phyloP scores from a whole-genome alignment of 202 grass and related monocot species.

The Brachypodium distachyon region DNA sequence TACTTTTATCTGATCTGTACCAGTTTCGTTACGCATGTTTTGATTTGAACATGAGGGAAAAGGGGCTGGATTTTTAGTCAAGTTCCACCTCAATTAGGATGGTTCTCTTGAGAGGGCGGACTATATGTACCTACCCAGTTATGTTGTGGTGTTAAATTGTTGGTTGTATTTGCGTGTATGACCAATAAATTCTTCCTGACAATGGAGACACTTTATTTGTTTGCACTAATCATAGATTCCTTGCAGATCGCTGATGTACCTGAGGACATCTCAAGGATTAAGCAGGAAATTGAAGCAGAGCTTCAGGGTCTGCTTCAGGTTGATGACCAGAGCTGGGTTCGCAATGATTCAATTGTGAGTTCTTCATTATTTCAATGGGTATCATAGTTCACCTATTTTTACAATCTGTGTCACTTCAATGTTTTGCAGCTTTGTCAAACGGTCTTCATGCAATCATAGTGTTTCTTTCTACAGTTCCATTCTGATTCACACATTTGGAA shows the following conservation, averaged over 20 bases:
- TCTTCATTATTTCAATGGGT: background rate
- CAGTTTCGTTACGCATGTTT: background rate
- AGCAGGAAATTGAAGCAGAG: too few species aligned
- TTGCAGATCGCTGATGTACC: conserved; percentile 50
- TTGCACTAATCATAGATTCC: background rate
- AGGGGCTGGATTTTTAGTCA: background rate
- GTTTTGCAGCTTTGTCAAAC: background rate
- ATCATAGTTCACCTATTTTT: background rate
- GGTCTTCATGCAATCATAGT: background rate
- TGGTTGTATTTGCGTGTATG: too few species aligned
- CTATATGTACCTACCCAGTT: background rate
- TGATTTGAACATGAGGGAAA: background rate
- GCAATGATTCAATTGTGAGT: conserved; percentile 58
- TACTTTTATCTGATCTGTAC: background rate
- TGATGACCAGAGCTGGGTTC: conserved; percentile 87
- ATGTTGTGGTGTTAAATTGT: background rate
- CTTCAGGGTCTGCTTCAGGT: conserved; percentile 68
- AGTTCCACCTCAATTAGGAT: background rate
- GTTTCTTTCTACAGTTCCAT: background rate
- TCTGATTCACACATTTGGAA: background rate
- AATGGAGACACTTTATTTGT: background rate
- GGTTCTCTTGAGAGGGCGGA: background rate
- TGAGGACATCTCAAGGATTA: too few species aligned
- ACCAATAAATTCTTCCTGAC: background rate
- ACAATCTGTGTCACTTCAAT: background rate